Evolutionary conservation across 192 early-diverging fungal species (phyloP).

Genomic region (Backusella luteola): DNA sequence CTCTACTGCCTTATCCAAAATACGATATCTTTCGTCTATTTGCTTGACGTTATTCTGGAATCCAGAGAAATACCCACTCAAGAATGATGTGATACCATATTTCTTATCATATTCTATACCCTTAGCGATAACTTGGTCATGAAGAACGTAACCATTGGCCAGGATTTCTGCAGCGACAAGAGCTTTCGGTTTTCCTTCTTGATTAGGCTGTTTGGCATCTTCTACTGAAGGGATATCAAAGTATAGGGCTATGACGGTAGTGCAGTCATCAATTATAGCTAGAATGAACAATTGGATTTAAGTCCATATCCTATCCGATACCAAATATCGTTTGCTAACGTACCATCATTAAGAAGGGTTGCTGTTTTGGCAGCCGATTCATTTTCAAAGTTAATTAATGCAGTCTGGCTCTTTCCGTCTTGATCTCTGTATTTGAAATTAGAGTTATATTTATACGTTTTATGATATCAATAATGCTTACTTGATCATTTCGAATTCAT

Average conservation of each 20-base stretch:
- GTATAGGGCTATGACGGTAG: conserved; percentile 50
- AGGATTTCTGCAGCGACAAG: conserved; percentile 65
- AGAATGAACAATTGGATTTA: background rate
- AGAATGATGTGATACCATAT: conserved; percentile 50
- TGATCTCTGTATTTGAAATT: conserved; percentile 41
- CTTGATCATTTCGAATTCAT: conserved; percentile 58
- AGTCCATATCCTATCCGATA: background rate
- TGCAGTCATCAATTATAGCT: conserved; percentile 57
- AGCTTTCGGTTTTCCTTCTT: conserved; percentile 47
- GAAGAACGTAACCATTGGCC: conserved; percentile 65
- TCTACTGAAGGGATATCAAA: conserved; percentile 37
- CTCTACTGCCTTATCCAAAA: conserved; percentile 47
- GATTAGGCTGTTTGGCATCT: background rate
- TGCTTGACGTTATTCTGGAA: conserved; percentile 36
- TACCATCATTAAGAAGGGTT: conserved; percentile 52
- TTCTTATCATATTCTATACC: conserved; percentile 65
- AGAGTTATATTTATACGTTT: background rate
- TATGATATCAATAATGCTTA: conserved; percentile 31
- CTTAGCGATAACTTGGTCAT: conserved; percentile 62
- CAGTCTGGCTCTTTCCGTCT: conserved; percentile 45
- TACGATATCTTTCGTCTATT: conserved; percentile 55
- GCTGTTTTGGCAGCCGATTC: conserved; percentile 65
- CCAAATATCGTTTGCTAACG: background rate
- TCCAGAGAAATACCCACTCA: conserved; percentile 32
- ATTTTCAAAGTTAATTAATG: conserved; percentile 53